Percentiles rank a stretch among this genome's conserved stretches.
phyloP scores from a whole-genome alignment of 345 rosid species.

The Gossypium bickii region DNA sequence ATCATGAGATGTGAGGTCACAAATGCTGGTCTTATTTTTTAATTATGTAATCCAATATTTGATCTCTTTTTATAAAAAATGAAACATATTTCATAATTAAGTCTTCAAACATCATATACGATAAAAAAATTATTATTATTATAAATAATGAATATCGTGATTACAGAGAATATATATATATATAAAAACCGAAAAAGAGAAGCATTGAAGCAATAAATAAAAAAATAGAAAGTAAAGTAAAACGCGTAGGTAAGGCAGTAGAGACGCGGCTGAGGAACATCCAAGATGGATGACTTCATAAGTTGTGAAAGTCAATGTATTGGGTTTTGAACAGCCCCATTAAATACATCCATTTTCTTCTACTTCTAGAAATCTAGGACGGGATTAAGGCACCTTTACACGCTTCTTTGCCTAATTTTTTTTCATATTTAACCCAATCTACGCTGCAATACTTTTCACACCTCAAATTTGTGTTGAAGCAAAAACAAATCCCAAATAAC shows the following conservation, averaged over 20 bases:
- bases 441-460: background rate
- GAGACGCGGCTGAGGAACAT: conserved; percentile 15
- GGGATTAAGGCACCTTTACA: background rate
- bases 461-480: background rate
- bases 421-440: background rate
- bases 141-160: too few species aligned
- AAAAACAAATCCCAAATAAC: too few species aligned
- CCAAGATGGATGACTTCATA: background rate
- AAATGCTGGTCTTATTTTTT: too few species aligned
- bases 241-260: background rate
- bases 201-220: too few species aligned
- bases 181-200: too few species aligned
- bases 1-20: too few species aligned
- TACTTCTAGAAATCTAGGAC: background rate
- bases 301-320: conserved; percentile 6
- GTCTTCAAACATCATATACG: too few species aligned
- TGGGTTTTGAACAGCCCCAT: background rate
- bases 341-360: background rate
- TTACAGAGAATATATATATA: too few species aligned
- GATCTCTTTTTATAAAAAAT: too few species aligned
- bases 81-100: too few species aligned
- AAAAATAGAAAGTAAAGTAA: background rate
- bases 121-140: too few species aligned
- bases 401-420: background rate
- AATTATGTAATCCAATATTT: too few species aligned